Evolutionary conservation across 1,284 basidiomycete species (phyloP).

Genomic region (Coriolopsis trogii): DNA sequence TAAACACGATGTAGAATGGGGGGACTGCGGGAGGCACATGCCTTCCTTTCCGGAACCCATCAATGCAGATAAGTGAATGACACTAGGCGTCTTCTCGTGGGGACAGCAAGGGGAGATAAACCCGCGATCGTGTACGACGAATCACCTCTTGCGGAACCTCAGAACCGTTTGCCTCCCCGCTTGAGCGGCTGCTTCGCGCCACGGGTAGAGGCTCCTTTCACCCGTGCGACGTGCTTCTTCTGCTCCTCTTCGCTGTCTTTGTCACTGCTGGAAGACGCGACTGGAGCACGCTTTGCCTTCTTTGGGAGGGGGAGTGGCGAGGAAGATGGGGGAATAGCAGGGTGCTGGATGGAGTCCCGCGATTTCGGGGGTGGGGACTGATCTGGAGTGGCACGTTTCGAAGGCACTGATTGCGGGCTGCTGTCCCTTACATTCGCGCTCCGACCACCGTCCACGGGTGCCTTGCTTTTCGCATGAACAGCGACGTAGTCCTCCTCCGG

Average conservation of each 20-base stretch:
- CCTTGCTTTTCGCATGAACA: constrained; percentile 23
- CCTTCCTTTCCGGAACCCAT: not conserved
- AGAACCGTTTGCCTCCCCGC: constrained; percentile 73
- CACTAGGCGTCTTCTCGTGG: constrained; percentile 7
- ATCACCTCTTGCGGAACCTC: constrained; percentile 26
- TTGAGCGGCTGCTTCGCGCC: constrained; percentile 73
- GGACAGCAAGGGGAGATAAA: constrained; percentile 15
- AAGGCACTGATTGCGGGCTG: constrained; percentile 18
- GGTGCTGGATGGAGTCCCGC: constrained; percentile 7
- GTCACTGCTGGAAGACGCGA: constrained; percentile 47
- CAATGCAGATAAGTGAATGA: constrained; percentile 13
- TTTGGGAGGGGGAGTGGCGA: constrained; percentile 51
- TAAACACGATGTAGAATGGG: constrained; percentile 20
- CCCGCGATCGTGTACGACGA: constrained; percentile 1
- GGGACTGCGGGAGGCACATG: constrained; percentile 14
- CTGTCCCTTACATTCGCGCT: constrained; percentile 1
- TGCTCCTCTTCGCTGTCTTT: constrained; percentile 57
- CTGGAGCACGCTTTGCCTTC: constrained; percentile 39
- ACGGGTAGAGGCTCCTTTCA: constrained; percentile 40
- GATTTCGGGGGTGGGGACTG: constrained; percentile 13
- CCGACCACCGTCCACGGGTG: constrained; percentile 10
- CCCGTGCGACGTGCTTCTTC: constrained; percentile 41
- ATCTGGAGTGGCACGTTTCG: constrained; percentile 21
- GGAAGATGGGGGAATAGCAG: constrained; percentile 9
- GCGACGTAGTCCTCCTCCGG: constrained; percentile 22